phyloP scores from a whole-genome alignment of 139 green algal genomes.

The Micractinium conductrix region DNA sequence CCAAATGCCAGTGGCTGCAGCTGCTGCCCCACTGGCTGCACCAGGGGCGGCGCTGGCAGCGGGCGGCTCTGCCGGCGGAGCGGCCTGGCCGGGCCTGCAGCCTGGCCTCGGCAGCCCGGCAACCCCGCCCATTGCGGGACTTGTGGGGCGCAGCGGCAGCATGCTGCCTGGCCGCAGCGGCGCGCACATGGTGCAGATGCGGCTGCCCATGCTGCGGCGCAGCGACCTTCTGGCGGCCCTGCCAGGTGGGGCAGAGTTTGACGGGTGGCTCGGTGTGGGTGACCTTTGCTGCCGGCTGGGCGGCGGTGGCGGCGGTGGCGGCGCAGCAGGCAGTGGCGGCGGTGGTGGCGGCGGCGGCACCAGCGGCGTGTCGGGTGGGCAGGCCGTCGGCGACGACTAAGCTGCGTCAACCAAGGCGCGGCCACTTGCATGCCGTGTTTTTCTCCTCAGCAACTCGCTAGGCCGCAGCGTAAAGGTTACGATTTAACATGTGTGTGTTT shows the following conservation, averaged over 20 bases:
- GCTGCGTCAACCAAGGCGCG: too few species aligned
- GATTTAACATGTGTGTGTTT: too few species aligned
- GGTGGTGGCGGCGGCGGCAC: too few species aligned
- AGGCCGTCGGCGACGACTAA: too few species aligned
- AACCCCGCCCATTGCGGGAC: background rate
- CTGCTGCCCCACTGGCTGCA: background rate
- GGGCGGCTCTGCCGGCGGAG: background rate
- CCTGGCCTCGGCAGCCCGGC: background rate
- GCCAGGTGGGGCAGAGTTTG: background rate
- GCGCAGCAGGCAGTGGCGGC: background rate
- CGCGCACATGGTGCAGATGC: background rate
- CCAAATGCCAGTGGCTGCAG: too few species aligned
- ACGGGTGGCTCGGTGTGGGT: background rate
- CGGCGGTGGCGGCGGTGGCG: background rate
- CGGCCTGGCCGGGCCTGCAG: background rate
- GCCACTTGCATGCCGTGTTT: background rate
- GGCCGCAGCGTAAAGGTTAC: too few species aligned
- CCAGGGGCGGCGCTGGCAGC: background rate
- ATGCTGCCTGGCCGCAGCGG: background rate
- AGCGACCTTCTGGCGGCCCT: background rate
- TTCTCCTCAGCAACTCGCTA: background rate
- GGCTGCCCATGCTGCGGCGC: conserved; percentile 4
- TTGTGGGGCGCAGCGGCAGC: background rate
- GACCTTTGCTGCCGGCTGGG: background rate
- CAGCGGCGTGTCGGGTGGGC: background rate